Conservation (phyloP, 345 rosid genomes). For the Salix brachista region DNA sequence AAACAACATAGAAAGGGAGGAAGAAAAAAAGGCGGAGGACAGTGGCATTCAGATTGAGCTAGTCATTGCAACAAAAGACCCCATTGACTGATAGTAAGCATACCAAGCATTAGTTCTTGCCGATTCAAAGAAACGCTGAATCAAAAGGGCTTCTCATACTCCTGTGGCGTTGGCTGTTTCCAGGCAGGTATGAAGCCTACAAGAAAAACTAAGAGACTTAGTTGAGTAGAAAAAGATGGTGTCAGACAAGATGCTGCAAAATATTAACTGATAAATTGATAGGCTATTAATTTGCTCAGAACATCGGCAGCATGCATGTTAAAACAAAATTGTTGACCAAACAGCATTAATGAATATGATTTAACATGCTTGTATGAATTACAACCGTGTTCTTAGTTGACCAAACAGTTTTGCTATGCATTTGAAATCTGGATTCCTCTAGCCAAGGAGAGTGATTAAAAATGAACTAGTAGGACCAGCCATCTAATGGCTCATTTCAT, state of each 20-base stretch:
- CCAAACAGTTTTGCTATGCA: background rate
- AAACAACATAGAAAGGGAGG: background rate
- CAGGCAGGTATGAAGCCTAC: constrained; percentile 80
- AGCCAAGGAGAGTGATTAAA: background rate
- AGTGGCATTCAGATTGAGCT: background rate
- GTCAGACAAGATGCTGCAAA: background rate
- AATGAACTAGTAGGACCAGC: background rate
- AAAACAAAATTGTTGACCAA: background rate
- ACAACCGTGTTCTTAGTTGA: background rate
- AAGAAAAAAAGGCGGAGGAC: background rate
- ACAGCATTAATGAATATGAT: background rate
- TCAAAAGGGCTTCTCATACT: constrained; percentile 78
- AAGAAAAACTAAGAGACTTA: constrained; percentile 9
- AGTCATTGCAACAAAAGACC: constrained; percentile 10
- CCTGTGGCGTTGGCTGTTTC: constrained; percentile 73
- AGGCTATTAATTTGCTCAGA: background rate
- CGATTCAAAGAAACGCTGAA: constrained; percentile 1
- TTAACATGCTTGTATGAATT: background rate
- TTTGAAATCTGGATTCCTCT: background rate
- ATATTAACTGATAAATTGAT: background rate
- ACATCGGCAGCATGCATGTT: background rate
- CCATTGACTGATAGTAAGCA: background rate
- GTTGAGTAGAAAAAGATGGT: background rate
- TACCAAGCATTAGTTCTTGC: constrained; percentile 13
- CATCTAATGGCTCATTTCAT: constrained; percentile 3